Conservation (phyloP, 1,284 basidiomycete genomes). For the Pholiota adiposa region DNA sequence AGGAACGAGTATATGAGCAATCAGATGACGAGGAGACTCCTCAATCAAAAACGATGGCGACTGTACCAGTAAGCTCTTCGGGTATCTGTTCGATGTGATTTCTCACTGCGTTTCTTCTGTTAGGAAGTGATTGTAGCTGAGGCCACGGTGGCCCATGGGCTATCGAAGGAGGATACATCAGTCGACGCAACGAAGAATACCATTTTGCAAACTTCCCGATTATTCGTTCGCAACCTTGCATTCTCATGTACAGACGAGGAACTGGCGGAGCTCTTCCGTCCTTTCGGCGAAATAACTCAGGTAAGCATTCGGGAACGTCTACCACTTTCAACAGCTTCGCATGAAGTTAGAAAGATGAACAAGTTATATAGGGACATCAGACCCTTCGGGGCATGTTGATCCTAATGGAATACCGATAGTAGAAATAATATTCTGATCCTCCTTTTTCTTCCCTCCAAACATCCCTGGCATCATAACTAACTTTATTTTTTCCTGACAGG, state of each 20-base stretch:
- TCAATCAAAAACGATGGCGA: not conserved
- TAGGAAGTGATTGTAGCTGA: slow-evolving; percentile 5
- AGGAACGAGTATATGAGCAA: slow-evolving; percentile 60
- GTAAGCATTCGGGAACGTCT: slow-evolving; percentile 37
- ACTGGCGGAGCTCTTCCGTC: slow-evolving; percentile 67
- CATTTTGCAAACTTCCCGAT: slow-evolving; percentile 78
- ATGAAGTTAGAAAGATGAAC: slow-evolving; percentile 45
- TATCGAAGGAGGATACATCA: slow-evolving; percentile 26
- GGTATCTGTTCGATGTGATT: not conserved
- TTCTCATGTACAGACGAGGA: slow-evolving; percentile 84
- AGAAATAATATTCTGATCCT: slow-evolving; percentile 43
- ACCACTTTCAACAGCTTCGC: slow-evolving; percentile 2
- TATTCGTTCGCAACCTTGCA: slow-evolving; percentile 92
- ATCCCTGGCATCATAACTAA: not conserved
- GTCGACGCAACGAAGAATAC: slow-evolving; percentile 58
- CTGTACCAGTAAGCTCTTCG: slow-evolving; percentile 10
- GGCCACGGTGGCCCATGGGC: not conserved
- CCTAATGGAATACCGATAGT: slow-evolving; percentile 61
- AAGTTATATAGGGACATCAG: slow-evolving; percentile 66
- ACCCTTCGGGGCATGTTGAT: slow-evolving; percentile 59
- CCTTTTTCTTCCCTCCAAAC: not conserved
- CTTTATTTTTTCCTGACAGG: slow-evolving; percentile 20
- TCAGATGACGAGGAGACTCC: slow-evolving; percentile 56
- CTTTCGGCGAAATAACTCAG: slow-evolving; percentile 78
- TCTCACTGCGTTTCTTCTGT: slow-evolving; percentile 1